Evolutionary conservation across 1,139 yeast genomes (phyloP).

Genomic region (Pichia sp.): DNA sequence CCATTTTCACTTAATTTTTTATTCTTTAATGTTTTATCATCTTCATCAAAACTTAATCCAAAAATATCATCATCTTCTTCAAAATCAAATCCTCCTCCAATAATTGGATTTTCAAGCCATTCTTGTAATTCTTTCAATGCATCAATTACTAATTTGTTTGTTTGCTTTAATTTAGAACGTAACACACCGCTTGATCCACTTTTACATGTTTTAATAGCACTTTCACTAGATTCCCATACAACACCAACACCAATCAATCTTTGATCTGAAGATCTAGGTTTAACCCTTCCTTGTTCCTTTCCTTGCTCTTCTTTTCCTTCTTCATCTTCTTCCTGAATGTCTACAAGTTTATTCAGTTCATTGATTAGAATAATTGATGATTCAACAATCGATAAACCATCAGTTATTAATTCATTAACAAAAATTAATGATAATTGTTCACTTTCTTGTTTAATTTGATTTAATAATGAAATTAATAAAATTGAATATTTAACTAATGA

Average conservation of each 20-base stretch:
- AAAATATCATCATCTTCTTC: slow-evolving; percentile 42
- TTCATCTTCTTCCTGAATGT: slow-evolving; percentile 18
- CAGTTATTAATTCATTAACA: slow-evolving; percentile 34
- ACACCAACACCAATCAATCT: slow-evolving; percentile 57
- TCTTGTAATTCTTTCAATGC: slow-evolving; percentile 59
- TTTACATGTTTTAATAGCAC: slow-evolving; percentile 34
- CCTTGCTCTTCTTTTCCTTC: not conserved
- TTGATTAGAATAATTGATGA: not conserved
- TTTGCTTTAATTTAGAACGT: slow-evolving; percentile 39
- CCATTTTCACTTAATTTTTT: slow-evolving; percentile 21
- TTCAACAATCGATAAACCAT: slow-evolving; percentile 8
- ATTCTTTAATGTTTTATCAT: no score
- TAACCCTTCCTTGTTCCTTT: slow-evolving; percentile 4
- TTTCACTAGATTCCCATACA: slow-evolving; percentile 58
- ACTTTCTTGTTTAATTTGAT: slow-evolving; percentile 35
- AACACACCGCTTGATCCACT: slow-evolving; percentile 49
- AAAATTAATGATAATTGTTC: slow-evolving; percentile 36
- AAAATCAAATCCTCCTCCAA: slow-evolving; percentile 30
- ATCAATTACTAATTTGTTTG: slow-evolving; percentile 49
- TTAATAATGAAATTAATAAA: slow-evolving; percentile 41
- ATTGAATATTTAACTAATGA: slow-evolving; percentile 42
- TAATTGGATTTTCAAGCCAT: slow-evolving; percentile 58
- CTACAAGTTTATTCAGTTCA: slow-evolving; percentile 13
- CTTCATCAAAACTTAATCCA: slow-evolving; percentile 21
- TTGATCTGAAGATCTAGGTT: slow-evolving; percentile 18